These are phyloP conservation scores for Sechiopsis laciniata DNA, from an alignment of 306 rosid species.

Conservation along the genomic window DNA sequence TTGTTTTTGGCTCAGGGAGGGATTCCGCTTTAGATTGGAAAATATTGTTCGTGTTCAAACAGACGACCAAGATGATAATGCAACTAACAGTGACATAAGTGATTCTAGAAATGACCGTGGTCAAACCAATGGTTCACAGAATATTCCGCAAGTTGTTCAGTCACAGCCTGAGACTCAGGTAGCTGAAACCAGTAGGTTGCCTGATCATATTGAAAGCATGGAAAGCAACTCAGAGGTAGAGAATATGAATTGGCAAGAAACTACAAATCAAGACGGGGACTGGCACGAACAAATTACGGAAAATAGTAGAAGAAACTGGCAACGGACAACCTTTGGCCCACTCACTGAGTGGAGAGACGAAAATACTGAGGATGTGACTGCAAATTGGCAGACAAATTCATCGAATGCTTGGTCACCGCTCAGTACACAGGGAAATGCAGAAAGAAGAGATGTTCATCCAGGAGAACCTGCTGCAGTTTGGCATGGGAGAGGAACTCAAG, in stretches of 20 bases:
- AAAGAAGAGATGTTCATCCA: constrained; percentile 52
- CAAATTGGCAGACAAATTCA: constrained; percentile 45
- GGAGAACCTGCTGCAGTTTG: constrained; percentile 59
- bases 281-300: constrained; percentile 66
- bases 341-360: constrained; percentile 61
- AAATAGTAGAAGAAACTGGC: constrained; percentile 65
- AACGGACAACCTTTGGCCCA: constrained; percentile 46
- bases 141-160: constrained; percentile 51
- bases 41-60: constrained; percentile 87
- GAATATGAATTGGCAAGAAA: constrained; percentile 59
- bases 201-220: constrained; percentile 46
- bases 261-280: constrained; percentile 44
- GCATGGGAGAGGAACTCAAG: constrained; percentile 61
- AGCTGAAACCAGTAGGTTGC: constrained; percentile 38
- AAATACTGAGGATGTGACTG: constrained; percentile 32
- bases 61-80: constrained; percentile 53
- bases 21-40: constrained; percentile 88
- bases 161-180: constrained; percentile 51
- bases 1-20: constrained; percentile 55
- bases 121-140: constrained; percentile 46
- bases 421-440: constrained; percentile 46
- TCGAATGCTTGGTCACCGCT: constrained; percentile 60
- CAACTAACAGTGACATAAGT: constrained; percentile 40
- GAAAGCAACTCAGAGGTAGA: constrained; percentile 47
- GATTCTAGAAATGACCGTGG: constrained; percentile 56